phyloP scores from a whole-genome alignment of 192 early-diverging fungal genomes.

The Allomyces macrogynus region DNA sequence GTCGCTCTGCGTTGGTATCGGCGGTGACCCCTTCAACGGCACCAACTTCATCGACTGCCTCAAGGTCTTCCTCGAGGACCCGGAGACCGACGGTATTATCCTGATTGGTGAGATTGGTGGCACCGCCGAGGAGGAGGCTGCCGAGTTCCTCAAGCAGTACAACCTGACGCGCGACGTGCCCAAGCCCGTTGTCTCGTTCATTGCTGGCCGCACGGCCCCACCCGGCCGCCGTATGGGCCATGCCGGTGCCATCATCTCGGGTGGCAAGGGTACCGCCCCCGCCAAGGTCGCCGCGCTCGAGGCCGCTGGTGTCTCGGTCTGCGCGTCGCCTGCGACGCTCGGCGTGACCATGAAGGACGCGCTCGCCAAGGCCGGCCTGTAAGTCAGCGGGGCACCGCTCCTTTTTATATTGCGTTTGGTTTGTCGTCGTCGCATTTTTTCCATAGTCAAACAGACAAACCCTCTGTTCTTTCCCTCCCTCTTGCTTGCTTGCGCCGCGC shows the following conservation, averaged over 20 bases:
- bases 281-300: conserved; percentile 97
- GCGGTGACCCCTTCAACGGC: conserved; percentile 98
- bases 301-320: conserved; percentile 73
- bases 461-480: no score
- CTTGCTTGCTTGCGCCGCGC: no score
- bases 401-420: no score
- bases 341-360: conserved; percentile 55
- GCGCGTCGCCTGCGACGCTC: conserved; percentile 86
- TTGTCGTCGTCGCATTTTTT: no score
- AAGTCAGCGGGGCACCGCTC: no score
- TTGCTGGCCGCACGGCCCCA: conserved; percentile 95
- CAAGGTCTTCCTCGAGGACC: conserved; percentile 80
- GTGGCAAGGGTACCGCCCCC: conserved; percentile 93
- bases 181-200: conserved; percentile 99
- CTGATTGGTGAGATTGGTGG: conserved; percentile 99
- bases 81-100: conserved; percentile 89
- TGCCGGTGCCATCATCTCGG: conserved; percentile 96
- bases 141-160: conserved; percentile 86
- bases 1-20: conserved; percentile 90
- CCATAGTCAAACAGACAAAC: no score
- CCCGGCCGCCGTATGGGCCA: conserved; percentile 99
- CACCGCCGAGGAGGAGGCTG: conserved; percentile 92
- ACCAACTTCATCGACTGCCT: conserved; percentile 98
- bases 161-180: conserved; percentile 67
- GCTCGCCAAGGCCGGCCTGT: no score